These are phyloP conservation scores for Termitomyces heimii DNA, from an alignment of 768 basidiomycete species.

Conservation along the genomic window DNA sequence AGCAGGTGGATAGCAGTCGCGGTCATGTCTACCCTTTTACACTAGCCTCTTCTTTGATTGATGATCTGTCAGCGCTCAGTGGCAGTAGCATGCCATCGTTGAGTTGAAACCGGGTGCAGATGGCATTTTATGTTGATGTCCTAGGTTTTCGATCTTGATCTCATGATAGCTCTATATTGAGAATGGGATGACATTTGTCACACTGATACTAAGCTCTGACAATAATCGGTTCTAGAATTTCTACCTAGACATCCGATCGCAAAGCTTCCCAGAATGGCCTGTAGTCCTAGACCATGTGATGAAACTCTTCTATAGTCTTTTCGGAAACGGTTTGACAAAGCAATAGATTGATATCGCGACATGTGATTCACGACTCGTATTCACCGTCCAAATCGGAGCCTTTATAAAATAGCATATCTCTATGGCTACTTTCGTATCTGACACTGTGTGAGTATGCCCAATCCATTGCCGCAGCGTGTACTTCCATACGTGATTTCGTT, in stretches of 20 bases:
- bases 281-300: no score
- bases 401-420: not conserved
- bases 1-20: no score
- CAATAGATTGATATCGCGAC: not conserved
- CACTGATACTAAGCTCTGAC: not conserved
- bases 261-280: not conserved
- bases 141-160: not conserved
- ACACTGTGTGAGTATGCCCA: not conserved
- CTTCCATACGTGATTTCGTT: not conserved
- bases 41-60: no score
- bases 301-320: not conserved
- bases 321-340: not conserved
- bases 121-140: not conserved
- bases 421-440: not conserved
- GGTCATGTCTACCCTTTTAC: no score
- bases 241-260: not conserved
- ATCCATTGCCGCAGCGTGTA: no score
- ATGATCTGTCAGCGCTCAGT: not conserved
- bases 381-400: no score
- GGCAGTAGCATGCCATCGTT: no score
- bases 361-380: not conserved
- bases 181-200: not conserved
- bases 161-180: not conserved
- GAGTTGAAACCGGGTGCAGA: not conserved
- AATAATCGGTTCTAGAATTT: not conserved